Percentiles rank a stretch among this genome's conserved stretches.
Conservation (phyloP, 2,329 filamentous ascomycete species). For the Phoma sp. region DNA sequence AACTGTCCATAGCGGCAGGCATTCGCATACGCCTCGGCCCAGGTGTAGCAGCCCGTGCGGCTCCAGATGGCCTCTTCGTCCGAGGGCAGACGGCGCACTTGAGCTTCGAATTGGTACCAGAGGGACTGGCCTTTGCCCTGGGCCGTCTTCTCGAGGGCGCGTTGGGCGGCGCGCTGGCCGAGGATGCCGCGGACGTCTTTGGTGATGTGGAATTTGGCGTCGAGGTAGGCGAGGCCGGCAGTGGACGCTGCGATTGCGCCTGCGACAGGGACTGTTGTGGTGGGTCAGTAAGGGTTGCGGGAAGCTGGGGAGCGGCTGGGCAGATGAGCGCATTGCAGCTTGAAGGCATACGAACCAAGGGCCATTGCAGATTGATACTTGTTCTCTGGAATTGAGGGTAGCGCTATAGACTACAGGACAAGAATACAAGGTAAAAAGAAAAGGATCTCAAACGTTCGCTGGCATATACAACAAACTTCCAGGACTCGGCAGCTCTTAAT, state of each 20-base stretch:
- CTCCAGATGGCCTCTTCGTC: constrained; percentile 71
- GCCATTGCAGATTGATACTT: constrained; percentile 5
- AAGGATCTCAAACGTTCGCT: not conserved
- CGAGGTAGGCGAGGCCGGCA: constrained; percentile 64
- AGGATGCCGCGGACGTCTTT: constrained; percentile 65
- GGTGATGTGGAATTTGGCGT: constrained; percentile 71
- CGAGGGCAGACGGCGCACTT: constrained; percentile 57
- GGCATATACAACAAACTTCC: not conserved
- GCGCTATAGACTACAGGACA: not conserved
- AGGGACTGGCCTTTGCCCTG: constrained; percentile 62
- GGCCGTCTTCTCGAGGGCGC: constrained; percentile 54
- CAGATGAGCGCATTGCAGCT: not conserved
- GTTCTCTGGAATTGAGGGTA: not conserved
- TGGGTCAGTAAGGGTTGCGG: constrained; percentile 9
- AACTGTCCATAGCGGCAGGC: constrained; percentile 49
- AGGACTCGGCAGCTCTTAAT: constrained; percentile 11
- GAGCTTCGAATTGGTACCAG: constrained; percentile 70
- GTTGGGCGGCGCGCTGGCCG: constrained; percentile 51
- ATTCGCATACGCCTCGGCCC: constrained; percentile 49
- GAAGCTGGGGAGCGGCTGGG: too few relatives aligned
- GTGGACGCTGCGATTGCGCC: constrained; percentile 44
- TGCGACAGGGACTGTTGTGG: constrained; percentile 36
- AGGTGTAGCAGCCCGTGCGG: constrained; percentile 58
- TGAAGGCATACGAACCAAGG: constrained; percentile 7
- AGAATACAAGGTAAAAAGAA: not conserved